Evolutionary conservation across 805 yeast genomes (phyloP).

Genomic region (Ascoidea asiatica): DNA sequence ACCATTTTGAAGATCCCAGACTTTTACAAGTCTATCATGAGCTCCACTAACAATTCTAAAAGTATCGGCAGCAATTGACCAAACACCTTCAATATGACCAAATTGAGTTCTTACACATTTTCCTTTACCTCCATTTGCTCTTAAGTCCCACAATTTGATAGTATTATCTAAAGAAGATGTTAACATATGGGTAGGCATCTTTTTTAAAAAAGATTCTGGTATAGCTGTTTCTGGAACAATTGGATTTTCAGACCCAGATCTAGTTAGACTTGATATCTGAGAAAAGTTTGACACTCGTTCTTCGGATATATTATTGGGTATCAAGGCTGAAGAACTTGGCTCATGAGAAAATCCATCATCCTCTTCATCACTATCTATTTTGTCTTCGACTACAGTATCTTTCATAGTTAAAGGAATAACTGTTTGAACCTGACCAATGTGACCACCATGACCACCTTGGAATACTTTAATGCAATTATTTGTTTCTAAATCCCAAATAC

Average conservation of each 20-base stretch:
- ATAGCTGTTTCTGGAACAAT: neutral
- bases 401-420: conserved; percentile 75
- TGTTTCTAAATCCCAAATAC: conserved; percentile 87
- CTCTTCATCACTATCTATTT: conserved; percentile 26
- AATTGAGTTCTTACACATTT: conserved; percentile 86
- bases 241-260: neutral
- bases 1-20: conserved; percentile 95
- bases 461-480: conserved; percentile 70
- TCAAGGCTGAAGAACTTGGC: conserved; percentile 2
- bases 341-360: conserved; percentile 9
- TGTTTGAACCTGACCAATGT: conserved; percentile 87
- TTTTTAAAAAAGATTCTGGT: conserved; percentile 3
- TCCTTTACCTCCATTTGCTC: conserved; percentile 34
- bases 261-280: too few species aligned
- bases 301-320: neutral
- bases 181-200: conserved; percentile 69
- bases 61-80: conserved; percentile 94
- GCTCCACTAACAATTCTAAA: conserved; percentile 92
- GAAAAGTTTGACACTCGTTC: too few species aligned
- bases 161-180: conserved; percentile 89
- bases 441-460: conserved; percentile 69
- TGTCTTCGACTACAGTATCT: conserved; percentile 36
- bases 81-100: conserved; percentile 97
- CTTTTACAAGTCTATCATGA: conserved; percentile 78
- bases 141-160: conserved; percentile 83